These are phyloP conservation scores for Yarrowia sp. DNA, from an alignment of 805 yeast genomes.

Conservation along the genomic window DNA sequence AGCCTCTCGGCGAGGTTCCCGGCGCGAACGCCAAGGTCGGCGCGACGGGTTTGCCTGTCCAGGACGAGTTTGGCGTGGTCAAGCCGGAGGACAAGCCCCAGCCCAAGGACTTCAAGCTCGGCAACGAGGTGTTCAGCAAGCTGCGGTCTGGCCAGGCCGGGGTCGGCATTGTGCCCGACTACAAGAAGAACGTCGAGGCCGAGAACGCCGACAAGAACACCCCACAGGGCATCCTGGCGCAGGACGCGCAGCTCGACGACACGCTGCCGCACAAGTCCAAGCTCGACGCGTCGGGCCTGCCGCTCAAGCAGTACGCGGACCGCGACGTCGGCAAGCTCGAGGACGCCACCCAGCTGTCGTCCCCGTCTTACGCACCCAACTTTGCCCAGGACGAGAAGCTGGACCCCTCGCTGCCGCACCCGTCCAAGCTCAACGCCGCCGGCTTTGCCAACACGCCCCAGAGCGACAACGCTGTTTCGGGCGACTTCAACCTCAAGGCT, in stretches of 20 bases:
- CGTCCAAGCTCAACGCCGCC: background rate
- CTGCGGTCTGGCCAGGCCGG: constrained; percentile 14
- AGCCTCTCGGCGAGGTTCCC: background rate
- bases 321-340: background rate
- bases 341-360: background rate
- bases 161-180: background rate
- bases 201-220: background rate
- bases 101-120: background rate
- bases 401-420: background rate
- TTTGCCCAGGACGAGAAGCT: background rate
- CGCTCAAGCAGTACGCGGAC: background rate
- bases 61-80: background rate
- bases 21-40: constrained; percentile 3
- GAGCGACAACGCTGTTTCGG: background rate
- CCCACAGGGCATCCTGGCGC: background rate
- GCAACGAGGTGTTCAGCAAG: background rate
- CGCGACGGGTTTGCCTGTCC: background rate
- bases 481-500: constrained; percentile 1
- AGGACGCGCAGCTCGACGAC: background rate
- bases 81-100: background rate
- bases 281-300: background rate
- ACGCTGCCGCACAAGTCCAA: constrained; percentile 5
- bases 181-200: background rate
- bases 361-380: background rate
- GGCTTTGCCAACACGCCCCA: no score